Evolutionary conservation across 2,329 filamentous ascomycete species (phyloP).

Genomic region (Hymenotorrendiella dingleyae): DNA sequence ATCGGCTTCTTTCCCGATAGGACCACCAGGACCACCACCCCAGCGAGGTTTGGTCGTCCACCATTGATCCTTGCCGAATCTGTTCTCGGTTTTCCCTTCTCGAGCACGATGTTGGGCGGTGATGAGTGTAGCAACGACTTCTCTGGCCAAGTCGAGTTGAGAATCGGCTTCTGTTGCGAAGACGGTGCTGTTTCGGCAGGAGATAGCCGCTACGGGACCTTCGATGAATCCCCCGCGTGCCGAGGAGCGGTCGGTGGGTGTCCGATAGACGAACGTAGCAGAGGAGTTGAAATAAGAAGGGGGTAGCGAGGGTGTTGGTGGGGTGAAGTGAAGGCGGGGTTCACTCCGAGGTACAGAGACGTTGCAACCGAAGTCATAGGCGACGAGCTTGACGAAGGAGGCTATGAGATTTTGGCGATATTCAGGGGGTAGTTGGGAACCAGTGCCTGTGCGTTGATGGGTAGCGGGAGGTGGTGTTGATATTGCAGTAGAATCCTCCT

Average conservation of each 20-base stretch:
- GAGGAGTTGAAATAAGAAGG: conserved; percentile 51
- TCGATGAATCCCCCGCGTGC: conserved; percentile 55
- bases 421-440: conserved; percentile 52
- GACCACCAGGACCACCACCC: conserved; percentile 57
- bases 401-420: conserved; percentile 51
- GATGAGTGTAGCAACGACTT: conserved; percentile 53
- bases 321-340: conserved; percentile 48
- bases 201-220: conserved; percentile 56
- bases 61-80: conserved; percentile 54
- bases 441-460: conserved; percentile 43
- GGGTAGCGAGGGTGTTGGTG: conserved; percentile 25
- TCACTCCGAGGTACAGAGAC: conserved; percentile 51
- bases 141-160: conserved; percentile 54
- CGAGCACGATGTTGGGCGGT: conserved; percentile 59
- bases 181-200: conserved; percentile 47
- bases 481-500: conserved; percentile 7
- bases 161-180: conserved; percentile 53
- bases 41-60: conserved; percentile 56
- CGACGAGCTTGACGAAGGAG: conserved; percentile 57
- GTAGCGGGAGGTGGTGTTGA: conserved; percentile 17
- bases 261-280: conserved; percentile 54
- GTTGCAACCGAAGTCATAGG: conserved; percentile 62
- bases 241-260: conserved; percentile 52
- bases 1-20: conserved; percentile 53
- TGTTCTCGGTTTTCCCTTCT: conserved; percentile 48